Percentiles rank a stretch among this genome's conserved stretches.
These are phyloP conservation scores for Aspergillus chevalieri DNA, from an alignment of 2,329 filamentous ascomycete genomes.

Conservation along the genomic window DNA sequence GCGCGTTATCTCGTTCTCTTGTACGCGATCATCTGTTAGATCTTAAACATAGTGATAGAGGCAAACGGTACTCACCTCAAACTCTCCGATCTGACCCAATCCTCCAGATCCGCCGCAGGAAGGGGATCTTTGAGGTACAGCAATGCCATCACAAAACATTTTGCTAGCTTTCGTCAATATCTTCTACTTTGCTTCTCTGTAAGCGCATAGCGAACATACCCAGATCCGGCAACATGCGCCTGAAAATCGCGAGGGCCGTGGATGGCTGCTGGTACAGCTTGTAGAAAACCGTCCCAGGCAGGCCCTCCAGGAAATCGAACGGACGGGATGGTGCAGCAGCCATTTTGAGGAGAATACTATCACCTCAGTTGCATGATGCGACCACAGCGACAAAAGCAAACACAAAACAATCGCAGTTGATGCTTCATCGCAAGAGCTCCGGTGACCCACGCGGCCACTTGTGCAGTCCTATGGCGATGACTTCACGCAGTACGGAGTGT, in stretches of 20 bases:
- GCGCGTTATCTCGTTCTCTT: slow-evolving; percentile 75
- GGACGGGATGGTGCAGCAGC: slow-evolving; percentile 53
- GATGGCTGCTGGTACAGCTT: slow-evolving; percentile 94
- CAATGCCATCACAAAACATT: slow-evolving; percentile 91
- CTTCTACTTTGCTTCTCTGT: background rate
- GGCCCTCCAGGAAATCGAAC: slow-evolving; percentile 88
- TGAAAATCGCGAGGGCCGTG: slow-evolving; percentile 89
- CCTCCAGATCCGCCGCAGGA: slow-evolving; percentile 70
- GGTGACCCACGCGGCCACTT: slow-evolving; percentile 23
- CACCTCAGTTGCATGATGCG: slow-evolving; percentile 24
- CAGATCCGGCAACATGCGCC: slow-evolving; percentile 90
- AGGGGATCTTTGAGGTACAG: slow-evolving; percentile 84
- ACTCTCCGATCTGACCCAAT: slow-evolving; percentile 70
- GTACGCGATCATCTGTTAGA: background rate
- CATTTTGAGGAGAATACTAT: slow-evolving; percentile 39
- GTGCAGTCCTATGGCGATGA: slow-evolving; percentile 23
- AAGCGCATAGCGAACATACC: slow-evolving; percentile 47
- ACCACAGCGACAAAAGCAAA: background rate
- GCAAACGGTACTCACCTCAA: slow-evolving; percentile 40
- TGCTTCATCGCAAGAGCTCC: slow-evolving; percentile 10
- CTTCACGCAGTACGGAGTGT: slow-evolving; percentile 8
- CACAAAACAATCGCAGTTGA: background rate
- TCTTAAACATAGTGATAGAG: background rate
- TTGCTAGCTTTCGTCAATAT: slow-evolving; percentile 51
- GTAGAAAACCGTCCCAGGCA: slow-evolving; percentile 81